These are phyloP conservation scores for Penicillium waksmanii DNA, from an alignment of 495 filamentous ascomycete genomes.

Conservation along the genomic window DNA sequence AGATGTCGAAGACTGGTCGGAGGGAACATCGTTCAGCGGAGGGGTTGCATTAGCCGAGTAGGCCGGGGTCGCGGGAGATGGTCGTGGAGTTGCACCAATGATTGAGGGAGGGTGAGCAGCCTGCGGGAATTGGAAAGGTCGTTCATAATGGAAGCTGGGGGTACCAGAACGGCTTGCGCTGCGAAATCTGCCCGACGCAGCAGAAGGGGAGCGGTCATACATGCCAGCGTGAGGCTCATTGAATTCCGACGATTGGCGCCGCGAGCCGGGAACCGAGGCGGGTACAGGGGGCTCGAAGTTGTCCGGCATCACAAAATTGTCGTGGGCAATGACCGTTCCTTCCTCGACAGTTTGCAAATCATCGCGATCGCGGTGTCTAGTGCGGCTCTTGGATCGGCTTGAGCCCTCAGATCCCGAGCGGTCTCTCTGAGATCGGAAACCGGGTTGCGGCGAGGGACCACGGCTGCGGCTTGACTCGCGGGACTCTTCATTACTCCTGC, in stretches of 20 bases:
- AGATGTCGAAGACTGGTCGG: conserved; percentile 32
- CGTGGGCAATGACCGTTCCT: conserved; percentile 33
- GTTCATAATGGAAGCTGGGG: conserved; percentile 47
- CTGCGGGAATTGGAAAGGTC: conserved; percentile 37
- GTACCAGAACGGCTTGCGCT: conserved; percentile 53
- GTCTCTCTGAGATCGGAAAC: conserved; percentile 51
- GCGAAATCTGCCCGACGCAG: conserved; percentile 47
- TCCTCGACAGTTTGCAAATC: conserved; percentile 48
- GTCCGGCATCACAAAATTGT: conserved; percentile 30
- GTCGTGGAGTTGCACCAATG: conserved; percentile 53
- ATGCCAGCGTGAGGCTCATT: conserved; percentile 24
- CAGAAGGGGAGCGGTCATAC: conserved; percentile 46
- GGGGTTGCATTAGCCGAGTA: conserved; percentile 62
- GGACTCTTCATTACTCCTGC: conserved; percentile 43
- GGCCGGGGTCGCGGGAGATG: conserved; percentile 53
- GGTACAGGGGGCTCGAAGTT: conserved; percentile 32
- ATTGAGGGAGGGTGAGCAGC: conserved; percentile 38
- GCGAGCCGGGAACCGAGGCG: conserved; percentile 35
- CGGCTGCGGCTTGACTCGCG: conserved; percentile 48
- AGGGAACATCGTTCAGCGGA: conserved; percentile 46
- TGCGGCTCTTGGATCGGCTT: conserved; percentile 59
- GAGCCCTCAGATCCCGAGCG: conserved; percentile 66
- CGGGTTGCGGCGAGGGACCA: conserved; percentile 38
- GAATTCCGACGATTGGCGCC: conserved; percentile 47
- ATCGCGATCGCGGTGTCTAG: conserved; percentile 48